Percentiles rank a stretch among this genome's conserved stretches.
Conservation (phyloP, 495 filamentous ascomycete species). For the Oleoguttula mirabilis region DNA sequence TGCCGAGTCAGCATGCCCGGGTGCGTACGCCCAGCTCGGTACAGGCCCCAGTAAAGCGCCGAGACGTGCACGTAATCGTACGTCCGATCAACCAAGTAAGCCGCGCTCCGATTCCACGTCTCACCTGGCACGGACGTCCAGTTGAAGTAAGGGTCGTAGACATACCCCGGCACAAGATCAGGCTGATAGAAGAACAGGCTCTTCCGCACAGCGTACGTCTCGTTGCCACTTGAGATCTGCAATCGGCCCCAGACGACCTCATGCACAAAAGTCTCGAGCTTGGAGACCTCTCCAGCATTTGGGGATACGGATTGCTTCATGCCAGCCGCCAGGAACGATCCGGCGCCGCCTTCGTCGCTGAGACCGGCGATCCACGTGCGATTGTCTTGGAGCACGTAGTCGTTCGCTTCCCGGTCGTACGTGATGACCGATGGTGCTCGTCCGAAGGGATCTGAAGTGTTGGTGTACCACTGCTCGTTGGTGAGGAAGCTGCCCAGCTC, state of each 20-base stretch:
- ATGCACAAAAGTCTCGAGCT: slow-evolving; percentile 37
- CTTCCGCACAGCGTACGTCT: slow-evolving; percentile 35
- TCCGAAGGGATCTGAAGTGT: too few relatives aligned
- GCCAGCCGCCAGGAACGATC: too few relatives aligned
- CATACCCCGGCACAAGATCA: slow-evolving; percentile 27
- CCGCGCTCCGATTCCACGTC: slow-evolving; percentile 33
- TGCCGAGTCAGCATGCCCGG: slow-evolving; percentile 30
- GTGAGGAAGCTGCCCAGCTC: slow-evolving; percentile 33
- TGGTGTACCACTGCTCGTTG: slow-evolving; percentile 31
- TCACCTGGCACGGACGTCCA: slow-evolving; percentile 25
- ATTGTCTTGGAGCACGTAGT: too few relatives aligned
- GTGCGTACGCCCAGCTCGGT: slow-evolving; percentile 36
- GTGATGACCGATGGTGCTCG: too few relatives aligned
- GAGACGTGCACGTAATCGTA: slow-evolving; percentile 44
- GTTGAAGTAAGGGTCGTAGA: slow-evolving; percentile 29
- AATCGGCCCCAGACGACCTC: slow-evolving; percentile 34
- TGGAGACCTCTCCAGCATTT: slow-evolving; percentile 32
- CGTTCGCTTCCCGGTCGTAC: too few relatives aligned
- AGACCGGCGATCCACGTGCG: too few relatives aligned
- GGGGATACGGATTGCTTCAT: slow-evolving; percentile 38
- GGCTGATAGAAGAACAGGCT: slow-evolving; percentile 43
- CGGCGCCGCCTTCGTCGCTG: too few relatives aligned
- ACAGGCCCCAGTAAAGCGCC: slow-evolving; percentile 40
- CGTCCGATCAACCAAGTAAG: slow-evolving; percentile 35
- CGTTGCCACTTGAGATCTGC: too few relatives aligned